These are phyloP conservation scores for Pseudocercospora crystallina DNA, from an alignment of 2,329 filamentous ascomycete species.

Conservation along the genomic window DNA sequence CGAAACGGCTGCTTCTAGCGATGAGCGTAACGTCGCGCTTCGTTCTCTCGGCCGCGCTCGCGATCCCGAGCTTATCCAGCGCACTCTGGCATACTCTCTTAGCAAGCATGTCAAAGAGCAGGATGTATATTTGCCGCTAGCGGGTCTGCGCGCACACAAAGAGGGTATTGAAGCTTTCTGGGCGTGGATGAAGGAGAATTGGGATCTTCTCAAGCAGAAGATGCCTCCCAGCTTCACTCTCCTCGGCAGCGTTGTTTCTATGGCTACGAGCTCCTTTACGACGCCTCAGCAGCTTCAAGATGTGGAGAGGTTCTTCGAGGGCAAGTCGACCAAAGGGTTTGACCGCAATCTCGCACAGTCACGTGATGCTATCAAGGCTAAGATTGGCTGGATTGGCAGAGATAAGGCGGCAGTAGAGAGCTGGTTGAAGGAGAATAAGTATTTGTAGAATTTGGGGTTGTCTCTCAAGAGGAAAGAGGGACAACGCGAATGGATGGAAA, in stretches of 20 bases:
- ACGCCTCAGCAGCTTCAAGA: conserved; percentile 71
- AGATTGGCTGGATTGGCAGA: conserved; percentile 75
- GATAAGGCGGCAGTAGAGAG: conserved; percentile 73
- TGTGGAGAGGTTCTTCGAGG: conserved; percentile 77
- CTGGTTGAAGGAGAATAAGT: conserved; percentile 69
- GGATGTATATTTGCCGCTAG: conserved; percentile 87
- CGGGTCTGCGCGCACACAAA: conserved; percentile 72
- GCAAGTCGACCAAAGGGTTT: conserved; percentile 82
- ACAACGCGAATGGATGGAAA: too few species aligned
- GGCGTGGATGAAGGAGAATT: conserved; percentile 81
- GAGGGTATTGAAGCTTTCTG: conserved; percentile 80
- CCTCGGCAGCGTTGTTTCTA: conserved; percentile 78
- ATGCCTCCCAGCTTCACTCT: conserved; percentile 85
- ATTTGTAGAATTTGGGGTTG: conserved; percentile 41
- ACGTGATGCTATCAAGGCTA: conserved; percentile 78
- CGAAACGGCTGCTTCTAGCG: conserved; percentile 70
- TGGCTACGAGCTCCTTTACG: conserved; percentile 80
- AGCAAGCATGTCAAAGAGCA: conserved; percentile 86
- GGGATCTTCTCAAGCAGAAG: conserved; percentile 78
- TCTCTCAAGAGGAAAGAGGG: too few species aligned
- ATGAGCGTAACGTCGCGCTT: conserved; percentile 89
- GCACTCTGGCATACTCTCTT: conserved; percentile 72
- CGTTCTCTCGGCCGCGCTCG: conserved; percentile 78
- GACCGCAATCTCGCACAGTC: conserved; percentile 89
- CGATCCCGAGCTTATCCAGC: conserved; percentile 75